Conservation (phyloP, 305 asterid genomes). For the Solanum aculeatissimum region DNA sequence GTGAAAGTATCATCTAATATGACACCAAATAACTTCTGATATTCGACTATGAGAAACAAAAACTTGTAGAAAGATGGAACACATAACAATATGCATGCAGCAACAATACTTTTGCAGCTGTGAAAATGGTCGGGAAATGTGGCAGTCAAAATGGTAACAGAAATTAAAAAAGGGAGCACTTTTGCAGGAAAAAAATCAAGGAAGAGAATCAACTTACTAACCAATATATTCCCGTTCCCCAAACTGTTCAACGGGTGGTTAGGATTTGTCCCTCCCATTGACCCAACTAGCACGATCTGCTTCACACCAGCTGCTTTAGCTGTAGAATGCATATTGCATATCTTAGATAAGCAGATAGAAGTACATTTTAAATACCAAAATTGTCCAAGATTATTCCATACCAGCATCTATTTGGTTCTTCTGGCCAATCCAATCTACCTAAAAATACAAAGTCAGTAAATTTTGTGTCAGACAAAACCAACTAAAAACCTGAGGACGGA, state of each 20-base stretch:
- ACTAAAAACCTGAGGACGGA: background rate
- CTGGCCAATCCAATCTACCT: conserved; percentile 97
- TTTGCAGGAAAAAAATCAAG: background rate
- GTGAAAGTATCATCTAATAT: background rate
- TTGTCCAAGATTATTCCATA: conserved; percentile 9
- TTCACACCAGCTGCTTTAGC: conserved; percentile 96
- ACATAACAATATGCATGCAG: background rate
- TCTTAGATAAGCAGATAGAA: background rate
- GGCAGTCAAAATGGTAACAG: background rate
- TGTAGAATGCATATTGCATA: conserved; percentile 13
- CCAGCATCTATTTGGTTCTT: conserved; percentile 93
- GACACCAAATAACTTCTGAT: background rate
- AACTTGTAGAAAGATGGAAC: background rate
- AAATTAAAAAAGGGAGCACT: background rate
- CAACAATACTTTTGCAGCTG: background rate
- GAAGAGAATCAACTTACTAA: conserved; percentile 11
- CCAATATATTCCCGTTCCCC: conserved; percentile 91
- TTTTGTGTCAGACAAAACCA: background rate
- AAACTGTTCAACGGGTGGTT: conserved; percentile 72
- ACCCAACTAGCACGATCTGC: conserved; percentile 86
- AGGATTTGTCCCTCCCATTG: conserved; percentile 87
- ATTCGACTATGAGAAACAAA: background rate
- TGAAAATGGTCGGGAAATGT: background rate
- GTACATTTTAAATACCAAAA: background rate
- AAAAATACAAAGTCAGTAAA: background rate